These are phyloP conservation scores for Tulasnella sp. DNA, from an alignment of 768 basidiomycete species.

Conservation along the genomic window DNA sequence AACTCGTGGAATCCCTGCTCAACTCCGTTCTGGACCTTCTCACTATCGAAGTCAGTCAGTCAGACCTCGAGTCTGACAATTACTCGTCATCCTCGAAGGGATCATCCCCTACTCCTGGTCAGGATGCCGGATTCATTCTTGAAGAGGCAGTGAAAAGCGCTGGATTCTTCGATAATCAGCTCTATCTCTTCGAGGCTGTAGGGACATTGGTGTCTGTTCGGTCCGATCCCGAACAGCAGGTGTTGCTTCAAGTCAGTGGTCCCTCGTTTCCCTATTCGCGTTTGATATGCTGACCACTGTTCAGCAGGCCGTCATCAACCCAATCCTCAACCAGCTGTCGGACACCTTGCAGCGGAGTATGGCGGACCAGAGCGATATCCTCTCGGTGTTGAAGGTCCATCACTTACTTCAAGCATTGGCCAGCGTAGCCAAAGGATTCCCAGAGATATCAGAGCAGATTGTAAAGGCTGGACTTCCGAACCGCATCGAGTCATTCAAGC, in stretches of 20 bases:
- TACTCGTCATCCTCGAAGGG: conserved; percentile 16
- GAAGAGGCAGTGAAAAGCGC: conserved; percentile 69
- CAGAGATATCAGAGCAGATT: conserved; percentile 66
- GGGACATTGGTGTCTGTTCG: conserved; percentile 77
- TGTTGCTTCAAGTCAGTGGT: conserved; percentile 30
- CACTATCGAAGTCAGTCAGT: conserved; percentile 59
- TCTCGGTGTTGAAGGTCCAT: conserved; percentile 79
- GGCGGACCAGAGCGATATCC: conserved; percentile 50
- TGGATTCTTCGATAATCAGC: conserved; percentile 70
- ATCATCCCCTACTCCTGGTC: conserved; percentile 33
- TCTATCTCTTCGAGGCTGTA: conserved; percentile 88
- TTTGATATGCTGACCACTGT: background rate
- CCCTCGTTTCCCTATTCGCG: background rate
- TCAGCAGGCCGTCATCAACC: conserved; percentile 67
- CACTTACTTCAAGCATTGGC: conserved; percentile 92
- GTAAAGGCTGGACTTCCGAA: conserved; percentile 49
- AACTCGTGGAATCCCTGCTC: conserved; percentile 60
- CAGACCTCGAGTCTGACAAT: conserved; percentile 63
- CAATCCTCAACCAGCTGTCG: conserved; percentile 64
- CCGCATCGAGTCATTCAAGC: conserved; percentile 61
- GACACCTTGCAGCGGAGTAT: conserved; percentile 41
- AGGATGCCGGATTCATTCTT: conserved; percentile 35
- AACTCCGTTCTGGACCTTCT: conserved; percentile 68
- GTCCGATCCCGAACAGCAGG: conserved; percentile 44
- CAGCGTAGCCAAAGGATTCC: conserved; percentile 92